A percentile compares a stretch with the other conserved stretches of the same genome.
Evolutionary conservation across 2,329 filamentous ascomycete species (phyloP).

Genomic region (Rutstroemia sp.): DNA sequence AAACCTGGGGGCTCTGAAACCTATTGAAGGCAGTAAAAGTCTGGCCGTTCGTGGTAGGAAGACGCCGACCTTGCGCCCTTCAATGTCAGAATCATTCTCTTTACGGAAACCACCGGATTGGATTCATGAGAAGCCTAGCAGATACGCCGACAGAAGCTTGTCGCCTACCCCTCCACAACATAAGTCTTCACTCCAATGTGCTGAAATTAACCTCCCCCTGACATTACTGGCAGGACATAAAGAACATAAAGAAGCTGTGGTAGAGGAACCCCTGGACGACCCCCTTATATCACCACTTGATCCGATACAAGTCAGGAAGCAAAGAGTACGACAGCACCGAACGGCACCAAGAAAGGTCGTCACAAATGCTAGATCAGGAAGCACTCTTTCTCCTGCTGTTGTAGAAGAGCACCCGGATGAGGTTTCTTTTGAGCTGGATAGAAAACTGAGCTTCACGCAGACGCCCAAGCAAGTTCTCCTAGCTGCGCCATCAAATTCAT

Average conservation of each 20-base stretch:
- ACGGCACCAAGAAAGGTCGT: neutral
- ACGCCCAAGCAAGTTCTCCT: neutral
- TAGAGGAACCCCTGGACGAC: neutral
- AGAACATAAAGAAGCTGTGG: neutral
- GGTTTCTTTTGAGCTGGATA: neutral
- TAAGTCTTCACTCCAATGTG: slow-evolving; percentile 20
- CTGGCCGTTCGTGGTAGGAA: slow-evolving; percentile 12
- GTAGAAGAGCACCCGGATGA: slow-evolving; percentile 7
- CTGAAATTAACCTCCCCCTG: neutral
- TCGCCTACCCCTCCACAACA: slow-evolving; percentile 32
- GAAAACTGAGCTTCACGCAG: neutral
- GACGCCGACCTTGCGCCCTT: slow-evolving; percentile 31
- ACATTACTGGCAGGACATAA: neutral
- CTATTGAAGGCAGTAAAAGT: slow-evolving; percentile 9
- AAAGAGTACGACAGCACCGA: slow-evolving; percentile 5
- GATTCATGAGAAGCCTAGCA: slow-evolving; percentile 20
- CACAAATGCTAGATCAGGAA: slow-evolving; percentile 1
- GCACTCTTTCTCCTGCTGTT: slow-evolving; percentile 4
- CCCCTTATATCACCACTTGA: slow-evolving; percentile 1
- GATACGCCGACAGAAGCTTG: slow-evolving; percentile 19
- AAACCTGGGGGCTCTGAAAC: slow-evolving; percentile 30
- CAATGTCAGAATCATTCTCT: slow-evolving; percentile 36
- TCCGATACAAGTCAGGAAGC: slow-evolving; percentile 20
- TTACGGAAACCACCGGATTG: slow-evolving; percentile 34
- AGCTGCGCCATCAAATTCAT: neutral